Percentiles rank a stretch among this genome's conserved stretches.
Conservation (phyloP, 768 basidiomycete species). For the Suillus plorans region DNA sequence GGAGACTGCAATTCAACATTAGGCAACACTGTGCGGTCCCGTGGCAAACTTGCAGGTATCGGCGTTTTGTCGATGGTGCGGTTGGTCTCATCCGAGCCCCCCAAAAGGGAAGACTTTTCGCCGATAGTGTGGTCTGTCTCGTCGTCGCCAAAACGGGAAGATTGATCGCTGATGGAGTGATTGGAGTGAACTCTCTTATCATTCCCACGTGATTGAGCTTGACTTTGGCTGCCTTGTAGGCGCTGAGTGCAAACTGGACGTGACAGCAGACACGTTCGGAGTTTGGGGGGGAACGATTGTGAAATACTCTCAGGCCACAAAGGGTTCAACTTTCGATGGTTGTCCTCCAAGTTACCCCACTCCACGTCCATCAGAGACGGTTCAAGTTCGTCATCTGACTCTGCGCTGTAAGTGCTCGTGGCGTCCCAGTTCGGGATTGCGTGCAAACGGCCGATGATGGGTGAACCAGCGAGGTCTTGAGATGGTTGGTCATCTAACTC, state of each 20-base stretch:
- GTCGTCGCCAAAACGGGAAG: too few species aligned
- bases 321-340: constrained; percentile 9
- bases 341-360: constrained; percentile 15
- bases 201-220: constrained; percentile 18
- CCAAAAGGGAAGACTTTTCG: neutral
- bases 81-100: too few species aligned
- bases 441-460: neutral
- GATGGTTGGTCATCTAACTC: too few species aligned
- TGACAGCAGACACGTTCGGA: constrained; percentile 20
- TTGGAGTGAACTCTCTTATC: constrained; percentile 6
- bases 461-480: neutral
- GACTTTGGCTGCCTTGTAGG: constrained; percentile 19
- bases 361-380: constrained; percentile 18
- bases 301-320: constrained; percentile 3
- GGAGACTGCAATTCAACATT: neutral
- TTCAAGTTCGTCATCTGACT: constrained; percentile 2
- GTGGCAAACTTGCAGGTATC: neutral
- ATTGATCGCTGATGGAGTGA: too few species aligned
- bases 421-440: neutral
- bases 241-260: constrained; percentile 3
- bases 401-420: neutral
- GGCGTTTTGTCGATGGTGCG: too few species aligned
- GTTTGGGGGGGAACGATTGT: constrained; percentile 19
- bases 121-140: too few species aligned
- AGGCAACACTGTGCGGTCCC: too few species aligned